These are phyloP conservation scores for Prorocentrum cordatum DNA, from an alignment of 169 alveolate species.

Conservation along the genomic window DNA sequence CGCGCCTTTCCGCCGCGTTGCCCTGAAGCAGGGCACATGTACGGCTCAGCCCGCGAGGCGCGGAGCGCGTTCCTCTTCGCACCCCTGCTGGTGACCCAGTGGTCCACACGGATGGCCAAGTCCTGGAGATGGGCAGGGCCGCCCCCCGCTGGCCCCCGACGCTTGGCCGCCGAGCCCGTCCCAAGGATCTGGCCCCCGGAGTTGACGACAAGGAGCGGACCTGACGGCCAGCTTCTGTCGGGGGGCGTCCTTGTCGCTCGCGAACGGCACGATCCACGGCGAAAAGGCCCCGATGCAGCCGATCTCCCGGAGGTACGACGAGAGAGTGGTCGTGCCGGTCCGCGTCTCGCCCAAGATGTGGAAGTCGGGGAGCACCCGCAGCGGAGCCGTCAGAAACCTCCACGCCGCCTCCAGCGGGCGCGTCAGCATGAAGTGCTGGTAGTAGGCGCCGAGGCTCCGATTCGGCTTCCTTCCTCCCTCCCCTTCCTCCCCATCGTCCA, in stretches of 20 bases:
- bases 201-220: not conserved
- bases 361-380: not conserved
- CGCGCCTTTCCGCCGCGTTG: not conserved
- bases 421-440: conserved; percentile 15
- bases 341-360: conserved; percentile 15
- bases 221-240: too few species aligned
- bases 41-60: too few species aligned
- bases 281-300: conserved; percentile 8
- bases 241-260: too few species aligned
- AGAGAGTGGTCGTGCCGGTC: conserved; percentile 10
- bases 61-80: not conserved
- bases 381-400: conserved; percentile 4
- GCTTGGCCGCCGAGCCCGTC: too few species aligned
- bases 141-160: not conserved
- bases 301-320: not conserved
- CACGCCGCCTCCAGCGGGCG: conserved; percentile 24
- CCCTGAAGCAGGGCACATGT: too few species aligned
- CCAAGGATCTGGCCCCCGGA: not conserved
- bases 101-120: not conserved
- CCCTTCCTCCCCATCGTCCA: too few species aligned
- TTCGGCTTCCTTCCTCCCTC: too few species aligned
- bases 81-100: conserved; percentile 7
- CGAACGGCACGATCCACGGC: too few species aligned
- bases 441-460: too few species aligned
- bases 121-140: not conserved